phyloP scores from a whole-genome alignment of 257 asterid species.

The Rauvolfia tetraphylla region DNA sequence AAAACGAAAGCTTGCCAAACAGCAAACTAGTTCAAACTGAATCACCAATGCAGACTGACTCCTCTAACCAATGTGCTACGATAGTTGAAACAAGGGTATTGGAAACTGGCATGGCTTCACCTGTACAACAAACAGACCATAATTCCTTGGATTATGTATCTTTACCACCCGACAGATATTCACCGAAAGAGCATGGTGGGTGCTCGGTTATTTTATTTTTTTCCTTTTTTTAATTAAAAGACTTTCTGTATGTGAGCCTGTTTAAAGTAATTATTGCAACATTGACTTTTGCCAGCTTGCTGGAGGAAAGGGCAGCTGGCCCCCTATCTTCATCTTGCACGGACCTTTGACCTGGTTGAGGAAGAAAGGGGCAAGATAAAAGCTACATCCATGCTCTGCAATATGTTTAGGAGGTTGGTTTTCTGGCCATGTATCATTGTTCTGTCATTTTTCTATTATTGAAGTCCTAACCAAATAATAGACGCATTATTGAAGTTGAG shows the following conservation, averaged over 20 bases:
- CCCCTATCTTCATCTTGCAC: constrained; percentile 80
- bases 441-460: constrained; percentile 4
- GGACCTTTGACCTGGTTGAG: constrained; percentile 78
- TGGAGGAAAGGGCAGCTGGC: constrained; percentile 85
- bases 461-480: not conserved
- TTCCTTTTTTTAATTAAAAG: not conserved
- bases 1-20: constrained; percentile 24
- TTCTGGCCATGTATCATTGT: not conserved
- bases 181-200: constrained; percentile 72
- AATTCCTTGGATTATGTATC: constrained; percentile 43
- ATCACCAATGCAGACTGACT: constrained; percentile 28
- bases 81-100: constrained; percentile 26
- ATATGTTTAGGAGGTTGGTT: constrained; percentile 89
- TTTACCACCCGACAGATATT: constrained; percentile 65
- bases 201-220: constrained; percentile 1
- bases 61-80: constrained; percentile 36
- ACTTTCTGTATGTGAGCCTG: not conserved
- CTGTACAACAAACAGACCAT: constrained; percentile 29
- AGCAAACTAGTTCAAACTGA: constrained; percentile 32
- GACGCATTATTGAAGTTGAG: not conserved
- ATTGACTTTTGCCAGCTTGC: constrained; percentile 65
- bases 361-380: constrained; percentile 84
- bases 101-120: constrained; percentile 30
- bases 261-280: constrained; percentile 10
- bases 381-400: constrained; percentile 80